phyloP scores from a whole-genome alignment of 202 grass and related monocot species.

The Panicum virgatum region DNA sequence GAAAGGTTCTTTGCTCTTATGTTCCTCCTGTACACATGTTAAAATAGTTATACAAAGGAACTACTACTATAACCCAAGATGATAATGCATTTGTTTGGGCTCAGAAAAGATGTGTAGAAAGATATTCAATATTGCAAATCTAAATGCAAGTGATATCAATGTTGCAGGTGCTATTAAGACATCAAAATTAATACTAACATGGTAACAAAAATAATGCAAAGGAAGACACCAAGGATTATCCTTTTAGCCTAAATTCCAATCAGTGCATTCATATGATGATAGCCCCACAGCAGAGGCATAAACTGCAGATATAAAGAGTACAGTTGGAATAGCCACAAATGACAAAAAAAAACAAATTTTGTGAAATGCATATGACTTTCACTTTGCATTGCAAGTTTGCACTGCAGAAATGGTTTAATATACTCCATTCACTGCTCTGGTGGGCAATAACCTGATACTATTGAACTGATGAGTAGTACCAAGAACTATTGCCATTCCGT shows the following conservation, averaged over 20 bases:
- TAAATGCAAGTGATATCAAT: not conserved
- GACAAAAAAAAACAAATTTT: slow-evolving; percentile 8
- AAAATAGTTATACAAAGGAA: not conserved
- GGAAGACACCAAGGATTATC: not conserved
- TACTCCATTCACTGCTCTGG: not conserved
- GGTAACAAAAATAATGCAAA: not conserved
- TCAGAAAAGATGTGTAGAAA: not conserved
- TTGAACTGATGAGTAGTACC: not conserved
- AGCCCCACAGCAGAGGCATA: not conserved
- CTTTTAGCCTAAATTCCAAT: not conserved
- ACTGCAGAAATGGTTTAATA: not conserved
- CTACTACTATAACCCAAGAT: not conserved
- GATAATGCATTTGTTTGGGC: not conserved
- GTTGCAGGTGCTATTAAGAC: not conserved
- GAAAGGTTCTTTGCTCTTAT: slow-evolving; percentile 5
- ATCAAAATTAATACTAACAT: not conserved
- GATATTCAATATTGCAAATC: not conserved
- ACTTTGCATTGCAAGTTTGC: not conserved
- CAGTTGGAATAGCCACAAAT: not conserved
- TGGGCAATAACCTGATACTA: not conserved
- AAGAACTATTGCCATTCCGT: not conserved
- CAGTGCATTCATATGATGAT: not conserved
- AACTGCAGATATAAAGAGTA: not conserved
- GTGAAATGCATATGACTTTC: not conserved
- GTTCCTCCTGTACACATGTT: slow-evolving; percentile 36